These are phyloP conservation scores for Phytophthora palmivora DNA, from an alignment of 352 stramenopile genomes.

Conservation along the genomic window DNA sequence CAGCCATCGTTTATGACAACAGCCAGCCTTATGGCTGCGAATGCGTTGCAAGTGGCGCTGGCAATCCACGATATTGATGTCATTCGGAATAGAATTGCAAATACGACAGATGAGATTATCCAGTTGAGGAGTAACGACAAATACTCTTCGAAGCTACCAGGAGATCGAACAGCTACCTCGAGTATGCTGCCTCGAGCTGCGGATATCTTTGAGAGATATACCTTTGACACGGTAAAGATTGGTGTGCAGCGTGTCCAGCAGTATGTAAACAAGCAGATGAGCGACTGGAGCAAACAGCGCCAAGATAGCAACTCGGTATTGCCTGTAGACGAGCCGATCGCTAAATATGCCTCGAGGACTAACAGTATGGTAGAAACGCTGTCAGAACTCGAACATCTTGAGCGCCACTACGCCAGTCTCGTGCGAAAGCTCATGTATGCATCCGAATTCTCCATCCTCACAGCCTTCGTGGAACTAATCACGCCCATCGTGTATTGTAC, in stretches of 20 bases:
- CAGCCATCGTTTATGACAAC: conserved; percentile 19
- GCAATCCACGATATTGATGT: conserved; percentile 12
- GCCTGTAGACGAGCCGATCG: neutral
- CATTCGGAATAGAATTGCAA: conserved; percentile 14
- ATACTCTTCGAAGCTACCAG: neutral
- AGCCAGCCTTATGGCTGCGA: conserved; percentile 2
- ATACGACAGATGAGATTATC: conserved; percentile 5
- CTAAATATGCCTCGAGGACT: neutral
- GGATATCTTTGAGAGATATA: conserved; percentile 13
- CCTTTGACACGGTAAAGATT: conserved; percentile 2
- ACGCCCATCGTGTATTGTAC: conserved; percentile 21
- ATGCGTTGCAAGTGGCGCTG: conserved; percentile 6
- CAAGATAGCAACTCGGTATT: neutral
- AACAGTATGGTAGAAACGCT: neutral
- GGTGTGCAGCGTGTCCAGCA: neutral
- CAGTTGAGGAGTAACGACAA: conserved; percentile 4
- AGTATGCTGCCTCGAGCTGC: conserved; percentile 14
- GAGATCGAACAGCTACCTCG: conserved; percentile 1
- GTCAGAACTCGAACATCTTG: conserved; percentile 13
- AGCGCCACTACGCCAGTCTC: conserved; percentile 16
- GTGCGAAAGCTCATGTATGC: conserved; percentile 39
- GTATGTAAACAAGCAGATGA: neutral
- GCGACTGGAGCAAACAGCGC: neutral
- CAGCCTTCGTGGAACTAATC: conserved; percentile 32
- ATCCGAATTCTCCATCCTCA: conserved; percentile 40